phyloP scores from a whole-genome alignment of 305 asterid genomes.

The Fraxinus velutina region DNA sequence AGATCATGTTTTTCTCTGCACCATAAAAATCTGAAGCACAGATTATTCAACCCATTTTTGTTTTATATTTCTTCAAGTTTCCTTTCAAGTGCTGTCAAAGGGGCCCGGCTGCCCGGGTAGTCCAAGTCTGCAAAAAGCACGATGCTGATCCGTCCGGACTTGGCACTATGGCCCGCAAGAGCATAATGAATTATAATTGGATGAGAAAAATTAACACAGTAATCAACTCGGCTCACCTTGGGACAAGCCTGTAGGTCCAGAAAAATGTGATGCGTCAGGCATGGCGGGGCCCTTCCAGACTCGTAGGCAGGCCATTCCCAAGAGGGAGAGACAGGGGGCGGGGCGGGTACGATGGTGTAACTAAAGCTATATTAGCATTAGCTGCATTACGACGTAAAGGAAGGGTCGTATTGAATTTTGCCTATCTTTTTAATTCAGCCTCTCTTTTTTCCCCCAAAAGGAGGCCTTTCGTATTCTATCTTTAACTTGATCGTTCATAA shows the following conservation, averaged over 20 bases:
- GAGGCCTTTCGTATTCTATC: background rate
- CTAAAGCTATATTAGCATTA: too few relatives aligned
- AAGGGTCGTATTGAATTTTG: too few relatives aligned
- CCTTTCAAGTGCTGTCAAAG: constrained; percentile 1
- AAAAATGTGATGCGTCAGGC: background rate
- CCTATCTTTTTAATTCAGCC: too few relatives aligned
- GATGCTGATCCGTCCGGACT: background rate
- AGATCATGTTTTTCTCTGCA: constrained; percentile 43
- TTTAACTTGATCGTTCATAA: background rate
- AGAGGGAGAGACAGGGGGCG: too few relatives aligned
- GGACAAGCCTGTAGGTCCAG: background rate
- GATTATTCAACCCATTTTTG: constrained; percentile 16
- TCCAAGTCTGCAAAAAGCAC: background rate
- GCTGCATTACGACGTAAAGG: too few relatives aligned
- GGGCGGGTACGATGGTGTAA: too few relatives aligned
- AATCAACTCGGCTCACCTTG: background rate
- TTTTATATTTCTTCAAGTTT: constrained; percentile 7
- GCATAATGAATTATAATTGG: background rate
- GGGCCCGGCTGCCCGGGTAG: background rate
- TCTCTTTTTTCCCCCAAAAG: background rate
- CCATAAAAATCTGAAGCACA: constrained; percentile 49
- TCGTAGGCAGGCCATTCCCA: background rate
- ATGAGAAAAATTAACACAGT: background rate
- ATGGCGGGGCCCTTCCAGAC: background rate
- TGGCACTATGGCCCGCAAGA: background rate